Percentiles rank a stretch among this genome's conserved stretches.
These are phyloP conservation scores for Lactifluus pinguis DNA, from an alignment of 768 basidiomycete species.

Conservation along the genomic window DNA sequence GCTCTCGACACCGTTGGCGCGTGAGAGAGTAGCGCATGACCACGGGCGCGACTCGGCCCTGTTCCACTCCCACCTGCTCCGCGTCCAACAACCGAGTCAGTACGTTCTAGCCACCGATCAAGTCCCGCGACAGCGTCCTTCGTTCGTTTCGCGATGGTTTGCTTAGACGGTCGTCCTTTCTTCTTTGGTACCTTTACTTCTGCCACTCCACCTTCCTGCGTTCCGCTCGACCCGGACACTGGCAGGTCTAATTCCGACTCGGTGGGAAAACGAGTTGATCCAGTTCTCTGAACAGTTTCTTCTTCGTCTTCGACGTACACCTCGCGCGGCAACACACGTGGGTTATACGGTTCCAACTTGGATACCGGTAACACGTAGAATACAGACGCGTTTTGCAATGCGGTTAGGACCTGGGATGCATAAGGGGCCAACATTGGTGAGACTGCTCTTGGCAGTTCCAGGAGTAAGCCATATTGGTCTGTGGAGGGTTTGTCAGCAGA, in stretches of 20 bases:
- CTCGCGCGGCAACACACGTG: slow-evolving; percentile 62
- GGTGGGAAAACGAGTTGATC: neutral
- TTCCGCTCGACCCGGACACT: neutral
- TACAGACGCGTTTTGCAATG: too few relatives aligned
- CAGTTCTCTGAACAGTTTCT: neutral
- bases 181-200: slow-evolving; percentile 11
- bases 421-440: slow-evolving; percentile 31
- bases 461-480: slow-evolving; percentile 52
- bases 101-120: slow-evolving; percentile 49
- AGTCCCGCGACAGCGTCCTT: slow-evolving; percentile 37
- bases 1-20: slow-evolving; percentile 27
- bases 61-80: neutral
- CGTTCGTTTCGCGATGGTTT: slow-evolving; percentile 16
- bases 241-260: neutral
- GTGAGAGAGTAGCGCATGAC: slow-evolving; percentile 25
- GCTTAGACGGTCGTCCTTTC: slow-evolving; percentile 20
- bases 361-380: slow-evolving; percentile 47
- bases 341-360: slow-evolving; percentile 42
- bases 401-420: slow-evolving; percentile 25
- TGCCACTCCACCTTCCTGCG: neutral
- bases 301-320: slow-evolving; percentile 38
- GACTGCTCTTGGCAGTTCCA: slow-evolving; percentile 40
- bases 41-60: neutral
- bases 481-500: neutral
- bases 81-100: neutral